Base-by-base conservation (phyloP, 352 stramenopile genomes). In the Pythium oligandrum region DNA sequence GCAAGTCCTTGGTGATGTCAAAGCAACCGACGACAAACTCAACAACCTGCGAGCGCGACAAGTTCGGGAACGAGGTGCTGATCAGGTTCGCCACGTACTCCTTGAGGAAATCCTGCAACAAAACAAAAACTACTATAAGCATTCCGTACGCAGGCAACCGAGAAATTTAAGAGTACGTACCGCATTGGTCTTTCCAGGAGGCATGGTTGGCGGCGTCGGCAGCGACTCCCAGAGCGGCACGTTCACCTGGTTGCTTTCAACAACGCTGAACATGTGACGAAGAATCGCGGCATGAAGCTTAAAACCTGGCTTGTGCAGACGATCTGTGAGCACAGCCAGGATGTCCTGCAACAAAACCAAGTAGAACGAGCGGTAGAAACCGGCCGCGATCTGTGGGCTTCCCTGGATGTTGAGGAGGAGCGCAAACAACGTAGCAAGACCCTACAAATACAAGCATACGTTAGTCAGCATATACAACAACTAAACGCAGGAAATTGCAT, bases 301-400 rank as follows among this genome's bases (percentile, higher is more conserved):
- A 71, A 99, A 99, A 9, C 95, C 95, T 38, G 93, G 97, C 78
- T 99, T 99, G 76, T 99, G 98, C 44, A 99, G 79, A 9, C 96
- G 86, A 65, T 99, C 97, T 10, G 97, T 99, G 69, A 99, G 82
- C 26, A 99, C 96, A 6, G 92, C 90, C 55, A 98, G 82, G 12
- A 99, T 97, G 65, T 98, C 96, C 69, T 98, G 94, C 11, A 95
- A 61, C 51, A 93, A 47, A 40, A 90, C 77, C 42, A 99, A 58
- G 59, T 99, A 96, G 75, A 98, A 99, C 47, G 96, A 96, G 33
- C 96, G 86, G 72, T 99, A 99, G 69, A 99, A 99, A 2, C 84
- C 83, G 49, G 98, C 96, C 1, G 96, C 89, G 38, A 99, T 94
- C 64, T 93, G 82, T 3, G 92, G 89, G 44, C 95, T 97, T 58